Evolutionary conservation across 441 rosid genomes (phyloP), one percentile per base, ranked within the genome.

Genomic region (Pelargonium fulgidum): DNA sequence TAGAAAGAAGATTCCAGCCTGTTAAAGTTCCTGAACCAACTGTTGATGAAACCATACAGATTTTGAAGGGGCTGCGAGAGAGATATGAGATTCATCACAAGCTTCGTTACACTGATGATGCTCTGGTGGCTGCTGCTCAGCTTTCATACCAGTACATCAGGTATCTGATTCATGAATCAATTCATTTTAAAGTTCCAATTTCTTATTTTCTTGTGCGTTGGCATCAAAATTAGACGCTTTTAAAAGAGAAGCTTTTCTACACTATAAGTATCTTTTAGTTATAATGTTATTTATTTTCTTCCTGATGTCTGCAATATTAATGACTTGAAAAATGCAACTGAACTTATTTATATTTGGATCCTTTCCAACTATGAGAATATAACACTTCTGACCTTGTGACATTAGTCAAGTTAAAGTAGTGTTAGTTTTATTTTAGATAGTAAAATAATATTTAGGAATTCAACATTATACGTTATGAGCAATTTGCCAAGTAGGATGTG

Each of bases 1-100:
- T 93, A 66, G 97, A 90, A 68, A 84, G 98, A 59, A 84, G 98
- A 29, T 93, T 93, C 75, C 99, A 93, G 85, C 97, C 97, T 7
- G 95, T 94, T 62, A 83, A 73, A 79, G 90, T 91, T 64, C 90
- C 93, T 10, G 96, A 91, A 78, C 97, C 96, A 58, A 62, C 91
- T 64, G 87, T 90, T 71, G 97, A 93, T 66, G 99, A 93, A 79
- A 84, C 97, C 10, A 79, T 93, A 68, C 87, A 80, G 82, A 93
- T 93, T 73, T 77, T 93, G 80, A 80, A 82, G 66, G 99, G 99
- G 68, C 84, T 91, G 13, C 88, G 91, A 9, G 94, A 91, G 78
- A 85, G 93, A 67, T 91, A 93, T 44, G 99, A 91, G 88, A 85
- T 87, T 59, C 95, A 91, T 77, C 99, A 93, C 86, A 85, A 87